Conservation (phyloP, 176 grass and related monocot genomes). For the Canna indica region DNA sequence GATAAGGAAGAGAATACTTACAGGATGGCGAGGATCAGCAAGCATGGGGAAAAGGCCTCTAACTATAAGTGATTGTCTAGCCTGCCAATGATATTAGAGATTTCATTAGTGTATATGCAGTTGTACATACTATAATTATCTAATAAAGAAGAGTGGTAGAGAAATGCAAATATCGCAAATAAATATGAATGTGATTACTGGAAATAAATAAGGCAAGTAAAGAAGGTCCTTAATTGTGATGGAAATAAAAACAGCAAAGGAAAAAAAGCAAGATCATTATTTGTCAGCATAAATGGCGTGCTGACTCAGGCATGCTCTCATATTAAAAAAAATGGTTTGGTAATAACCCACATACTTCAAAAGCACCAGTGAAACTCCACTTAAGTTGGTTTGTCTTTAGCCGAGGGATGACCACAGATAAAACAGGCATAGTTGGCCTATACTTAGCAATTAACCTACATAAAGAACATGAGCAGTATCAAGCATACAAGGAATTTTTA, state of each 20-base stretch:
- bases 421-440: slow-evolving; percentile 89
- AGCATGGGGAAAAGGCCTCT: slow-evolving; percentile 96
- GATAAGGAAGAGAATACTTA: slow-evolving; percentile 33
- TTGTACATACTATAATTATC: not conserved
- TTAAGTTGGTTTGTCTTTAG: slow-evolving; percentile 90
- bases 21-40: slow-evolving; percentile 90
- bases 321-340: no score
- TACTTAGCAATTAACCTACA: slow-evolving; percentile 90
- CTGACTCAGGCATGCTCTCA: no score
- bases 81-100: slow-evolving; percentile 31
- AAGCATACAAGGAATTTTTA: not conserved
- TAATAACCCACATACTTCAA: slow-evolving; percentile 44
- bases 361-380: slow-evolving; percentile 94
- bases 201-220: not conserved
- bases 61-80: slow-evolving; percentile 92
- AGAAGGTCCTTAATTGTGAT: not conserved
- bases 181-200: not conserved
- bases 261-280: no score
- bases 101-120: not conserved
- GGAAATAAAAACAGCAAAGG: no score
- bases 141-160: slow-evolving; percentile 10
- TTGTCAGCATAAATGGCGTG: no score
- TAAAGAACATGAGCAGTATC: not conserved
- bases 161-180: not conserved
- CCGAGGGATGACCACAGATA: slow-evolving; percentile 93